Percentiles rank a stretch among this genome's conserved stretches.
Conservation (phyloP, 768 basidiomycete genomes). For the Auriscalpium orientale region DNA sequence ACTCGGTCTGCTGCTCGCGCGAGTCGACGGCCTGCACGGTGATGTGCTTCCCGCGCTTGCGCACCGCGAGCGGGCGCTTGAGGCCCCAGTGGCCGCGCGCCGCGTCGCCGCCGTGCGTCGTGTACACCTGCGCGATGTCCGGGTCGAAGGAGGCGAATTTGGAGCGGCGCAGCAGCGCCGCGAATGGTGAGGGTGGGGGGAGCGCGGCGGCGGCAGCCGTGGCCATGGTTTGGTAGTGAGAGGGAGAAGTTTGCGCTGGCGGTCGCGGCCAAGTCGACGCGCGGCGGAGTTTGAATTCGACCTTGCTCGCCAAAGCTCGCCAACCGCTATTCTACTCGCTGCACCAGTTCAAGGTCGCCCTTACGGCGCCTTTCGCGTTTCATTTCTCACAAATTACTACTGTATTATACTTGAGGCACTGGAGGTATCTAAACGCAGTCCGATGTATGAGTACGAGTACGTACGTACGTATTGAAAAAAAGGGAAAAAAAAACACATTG, state of each 20-base stretch:
- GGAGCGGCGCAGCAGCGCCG: slow-evolving; percentile 70
- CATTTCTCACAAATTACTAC: too few relatives aligned
- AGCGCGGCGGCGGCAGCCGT: background rate
- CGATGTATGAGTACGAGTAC: too few relatives aligned
- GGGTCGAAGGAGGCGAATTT: slow-evolving; percentile 80
- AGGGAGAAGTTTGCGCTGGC: background rate
- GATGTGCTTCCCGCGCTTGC: slow-evolving; percentile 56
- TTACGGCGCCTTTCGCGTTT: too few relatives aligned
- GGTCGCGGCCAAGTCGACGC: too few relatives aligned
- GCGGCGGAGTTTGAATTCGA: too few relatives aligned
- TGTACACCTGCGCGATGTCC: slow-evolving; percentile 69
- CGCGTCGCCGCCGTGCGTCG: slow-evolving; percentile 58
- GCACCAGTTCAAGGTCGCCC: too few relatives aligned
- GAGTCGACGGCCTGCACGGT: slow-evolving; percentile 65
- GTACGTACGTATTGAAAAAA: too few relatives aligned
- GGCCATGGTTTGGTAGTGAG: background rate
- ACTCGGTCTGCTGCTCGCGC: slow-evolving; percentile 68
- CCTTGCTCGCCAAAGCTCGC: too few relatives aligned
- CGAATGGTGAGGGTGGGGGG: slow-evolving; percentile 58
- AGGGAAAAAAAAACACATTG: too few relatives aligned
- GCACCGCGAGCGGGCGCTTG: slow-evolving; percentile 71
- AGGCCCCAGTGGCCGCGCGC: slow-evolving; percentile 80
- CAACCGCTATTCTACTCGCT: too few relatives aligned
- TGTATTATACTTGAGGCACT: too few relatives aligned
- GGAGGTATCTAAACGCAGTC: too few relatives aligned